Evolutionary conservation across 2,329 filamentous ascomycete species (phyloP).

Genomic region (Thielaviopsis musarum): DNA sequence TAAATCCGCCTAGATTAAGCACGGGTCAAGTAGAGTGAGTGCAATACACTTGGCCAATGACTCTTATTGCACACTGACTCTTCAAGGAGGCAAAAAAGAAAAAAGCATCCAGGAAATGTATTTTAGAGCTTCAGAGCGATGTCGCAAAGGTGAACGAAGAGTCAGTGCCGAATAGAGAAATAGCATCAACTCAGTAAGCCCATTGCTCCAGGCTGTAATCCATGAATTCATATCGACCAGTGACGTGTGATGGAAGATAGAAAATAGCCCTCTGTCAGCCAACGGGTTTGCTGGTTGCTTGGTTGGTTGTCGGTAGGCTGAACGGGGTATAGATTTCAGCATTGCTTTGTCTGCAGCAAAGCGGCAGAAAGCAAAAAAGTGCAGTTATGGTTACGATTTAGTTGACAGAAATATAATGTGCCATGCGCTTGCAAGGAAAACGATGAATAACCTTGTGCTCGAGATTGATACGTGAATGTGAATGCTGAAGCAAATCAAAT

Average conservation of each 20-base stretch:
- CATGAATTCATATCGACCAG: background rate
- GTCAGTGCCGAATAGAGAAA: background rate
- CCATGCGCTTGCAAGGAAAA: background rate
- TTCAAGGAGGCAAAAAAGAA: background rate
- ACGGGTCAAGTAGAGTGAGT: background rate
- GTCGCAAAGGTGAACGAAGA: background rate
- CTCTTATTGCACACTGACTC: background rate
- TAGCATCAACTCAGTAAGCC: background rate
- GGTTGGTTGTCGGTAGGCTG: background rate
- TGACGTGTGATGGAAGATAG: background rate
- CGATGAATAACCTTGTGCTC: no score
- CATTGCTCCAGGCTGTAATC: background rate
- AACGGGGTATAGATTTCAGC: background rate
- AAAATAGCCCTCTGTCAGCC: background rate
- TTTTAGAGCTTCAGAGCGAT: background rate
- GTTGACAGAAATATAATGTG: background rate
- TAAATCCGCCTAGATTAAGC: background rate
- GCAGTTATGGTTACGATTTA: no score
- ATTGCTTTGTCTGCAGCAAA: no score
- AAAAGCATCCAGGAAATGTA: no score
- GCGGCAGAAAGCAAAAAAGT: no score
- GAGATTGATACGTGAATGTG: no score
- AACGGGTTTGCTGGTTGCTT: background rate
- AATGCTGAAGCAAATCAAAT: no score
- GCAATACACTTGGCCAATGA: background rate